Evolutionary conservation across 2,329 filamentous ascomycete species (phyloP).

Genomic region (Epichloe sp.): DNA sequence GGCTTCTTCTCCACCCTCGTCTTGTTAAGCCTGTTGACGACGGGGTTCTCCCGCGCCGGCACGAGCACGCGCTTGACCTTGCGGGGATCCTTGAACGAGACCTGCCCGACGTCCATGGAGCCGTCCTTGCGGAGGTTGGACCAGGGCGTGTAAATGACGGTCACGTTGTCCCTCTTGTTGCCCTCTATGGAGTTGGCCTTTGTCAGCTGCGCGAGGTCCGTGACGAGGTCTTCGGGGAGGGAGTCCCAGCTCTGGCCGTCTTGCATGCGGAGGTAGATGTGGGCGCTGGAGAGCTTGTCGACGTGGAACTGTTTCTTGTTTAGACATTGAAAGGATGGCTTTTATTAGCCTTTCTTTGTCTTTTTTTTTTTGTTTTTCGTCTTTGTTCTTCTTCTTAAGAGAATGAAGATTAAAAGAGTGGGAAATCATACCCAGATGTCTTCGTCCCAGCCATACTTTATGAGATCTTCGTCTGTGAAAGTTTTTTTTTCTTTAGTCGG

Average conservation of each 20-base stretch:
- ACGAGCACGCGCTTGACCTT: slow-evolving; percentile 78
- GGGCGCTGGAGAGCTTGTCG: slow-evolving; percentile 91
- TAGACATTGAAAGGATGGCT: background rate
- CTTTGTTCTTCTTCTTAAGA: background rate
- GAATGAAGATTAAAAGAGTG: background rate
- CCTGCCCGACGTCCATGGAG: slow-evolving; percentile 89
- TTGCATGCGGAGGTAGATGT: slow-evolving; percentile 81
- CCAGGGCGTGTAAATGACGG: slow-evolving; percentile 95
- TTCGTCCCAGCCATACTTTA: slow-evolving; percentile 86
- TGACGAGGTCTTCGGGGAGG: slow-evolving; percentile 61
- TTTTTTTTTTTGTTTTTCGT: too few relatives aligned
- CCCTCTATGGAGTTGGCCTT: slow-evolving; percentile 99
- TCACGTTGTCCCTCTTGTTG: slow-evolving; percentile 98
- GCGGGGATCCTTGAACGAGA: slow-evolving; percentile 82
- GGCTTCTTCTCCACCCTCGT: slow-evolving; percentile 82
- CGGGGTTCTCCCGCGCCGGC: slow-evolving; percentile 66
- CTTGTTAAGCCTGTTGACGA: slow-evolving; percentile 97
- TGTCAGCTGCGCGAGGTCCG: slow-evolving; percentile 89
- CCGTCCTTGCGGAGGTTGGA: slow-evolving; percentile 91
- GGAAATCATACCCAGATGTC: slow-evolving; percentile 56
- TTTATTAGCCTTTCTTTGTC: too few relatives aligned
- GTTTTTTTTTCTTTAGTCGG: background rate
- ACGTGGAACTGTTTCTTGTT: slow-evolving; percentile 65
- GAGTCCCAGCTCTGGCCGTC: slow-evolving; percentile 74
- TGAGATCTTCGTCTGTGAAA: slow-evolving; percentile 77